Conservation (phyloP, 805 yeast genomes). For the Candida insectorum region DNA sequence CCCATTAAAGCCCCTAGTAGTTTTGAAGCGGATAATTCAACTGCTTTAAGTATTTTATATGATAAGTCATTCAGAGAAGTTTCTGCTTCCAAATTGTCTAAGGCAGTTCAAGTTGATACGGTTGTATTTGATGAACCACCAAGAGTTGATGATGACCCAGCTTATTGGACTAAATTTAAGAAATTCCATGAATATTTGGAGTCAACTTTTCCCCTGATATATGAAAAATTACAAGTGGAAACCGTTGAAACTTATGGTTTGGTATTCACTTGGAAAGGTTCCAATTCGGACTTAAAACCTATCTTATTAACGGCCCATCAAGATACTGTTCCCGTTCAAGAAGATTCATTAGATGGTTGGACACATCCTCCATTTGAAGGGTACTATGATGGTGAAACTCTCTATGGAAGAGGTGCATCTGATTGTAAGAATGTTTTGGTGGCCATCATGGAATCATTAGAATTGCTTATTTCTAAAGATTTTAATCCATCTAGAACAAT, state of each 20-base stretch:
- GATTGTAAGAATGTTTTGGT: slow-evolving; percentile 74
- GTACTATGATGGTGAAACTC: slow-evolving; percentile 56
- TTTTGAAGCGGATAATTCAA: slow-evolving; percentile 29
- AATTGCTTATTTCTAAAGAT: slow-evolving; percentile 47
- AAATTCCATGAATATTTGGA: slow-evolving; percentile 52
- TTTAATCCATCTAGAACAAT: slow-evolving; percentile 63
- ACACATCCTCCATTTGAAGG: slow-evolving; percentile 58
- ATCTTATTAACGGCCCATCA: slow-evolving; percentile 70
- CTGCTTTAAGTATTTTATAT: slow-evolving; percentile 25
- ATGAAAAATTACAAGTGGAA: slow-evolving; percentile 46
- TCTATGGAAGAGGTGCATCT: slow-evolving; percentile 77
- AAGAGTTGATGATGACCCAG: slow-evolving; percentile 50
- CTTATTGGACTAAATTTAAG: slow-evolving; percentile 39
- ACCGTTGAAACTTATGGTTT: slow-evolving; percentile 62
- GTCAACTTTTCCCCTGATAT: slow-evolving; percentile 52
- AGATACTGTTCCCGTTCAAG: slow-evolving; percentile 77
- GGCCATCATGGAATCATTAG: slow-evolving; percentile 66
- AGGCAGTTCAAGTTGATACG: slow-evolving; percentile 65
- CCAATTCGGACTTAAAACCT: slow-evolving; percentile 56
- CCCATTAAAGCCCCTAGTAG: slow-evolving; percentile 21
- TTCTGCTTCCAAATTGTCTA: slow-evolving; percentile 45
- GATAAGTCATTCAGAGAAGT: slow-evolving; percentile 22
- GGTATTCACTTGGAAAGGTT: slow-evolving; percentile 61
- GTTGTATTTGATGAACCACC: slow-evolving; percentile 53
- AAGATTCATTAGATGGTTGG: slow-evolving; percentile 58